Conservation (phyloP, 345 rosid genomes). For the Euphorbia tirucalli region DNA sequence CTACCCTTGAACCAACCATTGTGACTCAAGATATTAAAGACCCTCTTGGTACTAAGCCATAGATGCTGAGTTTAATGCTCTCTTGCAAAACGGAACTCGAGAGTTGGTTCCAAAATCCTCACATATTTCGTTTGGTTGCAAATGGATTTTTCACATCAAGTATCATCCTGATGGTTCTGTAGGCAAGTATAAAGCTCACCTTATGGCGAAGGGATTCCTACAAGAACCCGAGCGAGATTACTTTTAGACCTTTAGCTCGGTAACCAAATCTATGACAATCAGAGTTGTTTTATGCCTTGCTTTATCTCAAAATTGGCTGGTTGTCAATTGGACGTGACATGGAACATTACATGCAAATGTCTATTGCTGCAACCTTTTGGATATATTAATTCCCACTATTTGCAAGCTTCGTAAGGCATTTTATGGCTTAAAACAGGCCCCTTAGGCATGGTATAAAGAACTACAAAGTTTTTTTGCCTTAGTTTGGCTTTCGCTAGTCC, state of each 20-base stretch:
- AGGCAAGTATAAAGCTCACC: not conserved
- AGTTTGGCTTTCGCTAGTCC: not conserved
- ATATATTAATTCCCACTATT: no score
- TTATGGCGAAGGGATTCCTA: not conserved
- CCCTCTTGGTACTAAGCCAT: not conserved
- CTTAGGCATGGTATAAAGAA: not conserved
- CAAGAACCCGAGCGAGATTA: not conserved
- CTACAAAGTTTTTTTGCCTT: not conserved
- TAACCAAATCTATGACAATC: no score
- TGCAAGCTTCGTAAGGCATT: no score
- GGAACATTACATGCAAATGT: not conserved
- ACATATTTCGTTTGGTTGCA: not conserved
- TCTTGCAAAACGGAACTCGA: not conserved
- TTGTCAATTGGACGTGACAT: no score
- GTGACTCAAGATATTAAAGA: not conserved
- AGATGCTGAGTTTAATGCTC: slow-evolving; percentile 3
- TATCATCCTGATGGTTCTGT: not conserved
- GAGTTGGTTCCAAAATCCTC: not conserved
- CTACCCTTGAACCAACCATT: not conserved
- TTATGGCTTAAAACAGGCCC: not conserved
- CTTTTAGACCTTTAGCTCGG: not conserved
- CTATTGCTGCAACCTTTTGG: not conserved
- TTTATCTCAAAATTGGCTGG: not conserved
- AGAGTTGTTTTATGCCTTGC: not conserved
- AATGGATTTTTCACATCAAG: not conserved